Evolutionary conservation across 2,329 filamentous ascomycete genomes (phyloP).

Genomic region (Aureobasidium uvarum): DNA sequence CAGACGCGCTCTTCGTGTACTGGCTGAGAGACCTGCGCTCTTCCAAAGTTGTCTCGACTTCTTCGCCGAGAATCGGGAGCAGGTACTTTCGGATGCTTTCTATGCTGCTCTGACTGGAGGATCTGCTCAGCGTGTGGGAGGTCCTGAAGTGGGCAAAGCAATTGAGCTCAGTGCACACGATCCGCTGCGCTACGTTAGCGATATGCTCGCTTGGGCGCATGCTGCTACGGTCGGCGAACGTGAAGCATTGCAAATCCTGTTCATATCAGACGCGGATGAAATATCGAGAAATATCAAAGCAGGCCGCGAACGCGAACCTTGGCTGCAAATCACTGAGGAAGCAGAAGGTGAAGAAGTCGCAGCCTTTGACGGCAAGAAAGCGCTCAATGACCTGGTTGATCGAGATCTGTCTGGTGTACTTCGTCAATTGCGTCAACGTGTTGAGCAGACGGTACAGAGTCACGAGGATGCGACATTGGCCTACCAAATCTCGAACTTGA

Average conservation of each 20-base stretch:
- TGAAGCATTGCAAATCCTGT: slow-evolving; percentile 86
- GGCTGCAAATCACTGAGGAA: slow-evolving; percentile 55
- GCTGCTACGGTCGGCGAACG: slow-evolving; percentile 91
- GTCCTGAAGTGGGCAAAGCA: slow-evolving; percentile 62
- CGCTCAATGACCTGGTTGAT: slow-evolving; percentile 82
- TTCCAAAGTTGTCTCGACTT: slow-evolving; percentile 93
- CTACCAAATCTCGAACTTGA: slow-evolving; percentile 85
- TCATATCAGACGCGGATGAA: slow-evolving; percentile 86
- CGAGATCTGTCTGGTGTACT: slow-evolving; percentile 78
- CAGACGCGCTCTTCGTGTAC: slow-evolving; percentile 74
- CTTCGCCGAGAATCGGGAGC: slow-evolving; percentile 86
- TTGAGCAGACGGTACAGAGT: slow-evolving; percentile 87
- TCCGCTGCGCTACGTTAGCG: slow-evolving; percentile 83
- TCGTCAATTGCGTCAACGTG: slow-evolving; percentile 79
- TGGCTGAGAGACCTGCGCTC: slow-evolving; percentile 83
- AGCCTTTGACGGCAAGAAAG: slow-evolving; percentile 75
- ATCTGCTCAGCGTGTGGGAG: slow-evolving; percentile 50
- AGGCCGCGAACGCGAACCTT: slow-evolving; percentile 78
- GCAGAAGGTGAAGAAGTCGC: slow-evolving; percentile 51
- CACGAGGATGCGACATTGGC: slow-evolving; percentile 86
- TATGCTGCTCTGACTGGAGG: slow-evolving; percentile 80
- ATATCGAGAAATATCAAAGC: slow-evolving; percentile 78
- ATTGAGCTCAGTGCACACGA: slow-evolving; percentile 95
- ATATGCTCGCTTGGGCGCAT: slow-evolving; percentile 97
- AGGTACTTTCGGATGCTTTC: slow-evolving; percentile 84